A percentile compares a stretch with the other conserved stretches of the same genome.
These are phyloP conservation scores for Asterella californica DNA, from an alignment of 225 moss, liverwort and hornwort genomes.

Conservation along the genomic window DNA sequence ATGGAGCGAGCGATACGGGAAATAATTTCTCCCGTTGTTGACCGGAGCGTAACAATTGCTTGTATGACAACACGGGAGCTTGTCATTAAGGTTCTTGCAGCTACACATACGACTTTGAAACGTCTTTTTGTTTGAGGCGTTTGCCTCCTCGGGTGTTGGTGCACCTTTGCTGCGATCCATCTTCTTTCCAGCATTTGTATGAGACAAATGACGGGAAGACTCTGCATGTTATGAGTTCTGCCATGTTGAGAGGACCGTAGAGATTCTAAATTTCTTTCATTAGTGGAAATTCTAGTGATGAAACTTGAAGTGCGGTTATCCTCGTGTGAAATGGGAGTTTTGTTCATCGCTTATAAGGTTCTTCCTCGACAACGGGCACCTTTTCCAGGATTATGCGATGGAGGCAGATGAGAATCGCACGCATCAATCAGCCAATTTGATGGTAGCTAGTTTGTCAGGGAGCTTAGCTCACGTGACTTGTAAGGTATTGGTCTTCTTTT, in stretches of 20 bases:
- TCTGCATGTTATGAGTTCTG: too few relatives aligned
- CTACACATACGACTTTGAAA: background rate
- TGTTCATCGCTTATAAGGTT: background rate
- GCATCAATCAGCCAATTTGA: constrained; percentile 88
- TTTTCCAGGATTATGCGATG: constrained; percentile 81
- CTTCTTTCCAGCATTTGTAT: background rate
- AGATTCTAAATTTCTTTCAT: too few relatives aligned
- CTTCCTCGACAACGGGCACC: background rate
- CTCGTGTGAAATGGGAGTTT: background rate
- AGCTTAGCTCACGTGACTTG: constrained; percentile 95
- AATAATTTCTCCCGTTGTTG: constrained; percentile 87
- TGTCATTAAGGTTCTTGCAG: constrained; percentile 68
- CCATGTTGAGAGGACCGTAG: too few relatives aligned
- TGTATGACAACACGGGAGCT: constrained; percentile 95
- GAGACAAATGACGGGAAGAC: too few relatives aligned
- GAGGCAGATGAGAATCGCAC: constrained; percentile 83
- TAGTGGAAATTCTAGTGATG: too few relatives aligned
- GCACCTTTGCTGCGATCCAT: background rate
- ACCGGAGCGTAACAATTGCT: constrained; percentile 90
- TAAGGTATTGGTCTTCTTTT: constrained; percentile 46
- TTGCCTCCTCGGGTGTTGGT: background rate
- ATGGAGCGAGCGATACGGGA: constrained; percentile 97
- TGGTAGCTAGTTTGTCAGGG: constrained; percentile 94
- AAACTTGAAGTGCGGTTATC: background rate
- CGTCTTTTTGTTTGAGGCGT: background rate